Conservation (phyloP, 805 yeast genomes). For the Isabelozyma pseudorhagii region DNA sequence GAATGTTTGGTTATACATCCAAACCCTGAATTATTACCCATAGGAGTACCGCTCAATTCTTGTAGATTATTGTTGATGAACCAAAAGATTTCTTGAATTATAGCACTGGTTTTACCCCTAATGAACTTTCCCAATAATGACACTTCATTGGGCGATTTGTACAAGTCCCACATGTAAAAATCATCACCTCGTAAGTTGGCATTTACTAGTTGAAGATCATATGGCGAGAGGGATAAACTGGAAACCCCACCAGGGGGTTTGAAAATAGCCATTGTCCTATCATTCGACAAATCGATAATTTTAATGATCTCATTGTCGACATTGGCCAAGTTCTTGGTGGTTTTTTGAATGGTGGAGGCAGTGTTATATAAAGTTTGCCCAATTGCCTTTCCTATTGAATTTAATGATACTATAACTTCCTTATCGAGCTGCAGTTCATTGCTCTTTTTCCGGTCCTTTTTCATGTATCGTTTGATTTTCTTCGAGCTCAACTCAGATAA, state of each 20-base stretch:
- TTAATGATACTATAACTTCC: conserved; percentile 20
- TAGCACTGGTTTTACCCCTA: conserved; percentile 62
- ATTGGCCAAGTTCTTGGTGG: conserved; percentile 16
- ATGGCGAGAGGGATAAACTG: conserved; percentile 56
- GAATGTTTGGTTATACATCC: conserved; percentile 50
- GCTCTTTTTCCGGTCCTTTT: conserved; percentile 10
- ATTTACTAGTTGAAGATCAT: conserved; percentile 54
- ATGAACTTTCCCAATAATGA: conserved; percentile 54
- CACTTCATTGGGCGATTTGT: conserved; percentile 48
- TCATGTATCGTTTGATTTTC: conserved; percentile 39
- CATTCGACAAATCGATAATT: conserved; percentile 45
- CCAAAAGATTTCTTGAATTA: conserved; percentile 54
- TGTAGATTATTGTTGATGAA: conserved; percentile 35
- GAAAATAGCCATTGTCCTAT: conserved; percentile 40
- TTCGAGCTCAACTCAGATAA: conserved; percentile 48
- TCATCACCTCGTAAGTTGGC: conserved; percentile 59
- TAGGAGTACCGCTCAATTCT: conserved; percentile 3
- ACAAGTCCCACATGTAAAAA: conserved; percentile 61
- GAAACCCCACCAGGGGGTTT: conserved; percentile 64
- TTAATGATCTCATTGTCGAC: conserved; percentile 38
- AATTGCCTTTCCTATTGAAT: conserved; percentile 28
- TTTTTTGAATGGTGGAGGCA: conserved; percentile 23
- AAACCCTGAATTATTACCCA: conserved; percentile 38
- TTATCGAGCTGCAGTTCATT: conserved; percentile 6
- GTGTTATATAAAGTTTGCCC: conserved; percentile 33